phyloP scores from a whole-genome alignment of 768 basidiomycete species.

The Hygrophorus russula region DNA sequence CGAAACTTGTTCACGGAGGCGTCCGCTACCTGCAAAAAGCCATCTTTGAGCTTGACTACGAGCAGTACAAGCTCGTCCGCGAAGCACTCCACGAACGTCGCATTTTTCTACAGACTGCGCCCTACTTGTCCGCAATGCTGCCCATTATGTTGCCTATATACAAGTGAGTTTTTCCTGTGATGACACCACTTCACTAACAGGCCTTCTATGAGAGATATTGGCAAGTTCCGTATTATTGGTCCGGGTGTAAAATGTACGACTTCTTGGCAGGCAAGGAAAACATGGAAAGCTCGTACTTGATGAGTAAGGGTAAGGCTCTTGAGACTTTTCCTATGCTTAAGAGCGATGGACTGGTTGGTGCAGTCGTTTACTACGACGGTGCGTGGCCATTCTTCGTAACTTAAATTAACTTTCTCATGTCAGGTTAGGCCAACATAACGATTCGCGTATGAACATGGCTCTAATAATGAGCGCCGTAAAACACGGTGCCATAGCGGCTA shows the following conservation, averaged over 20 bases:
- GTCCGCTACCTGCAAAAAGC: conserved; percentile 98
- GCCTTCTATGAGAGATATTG: conserved; percentile 51
- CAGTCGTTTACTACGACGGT: conserved; percentile 97
- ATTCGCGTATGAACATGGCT: conserved; percentile 96
- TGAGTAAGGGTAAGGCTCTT: conserved; percentile 88
- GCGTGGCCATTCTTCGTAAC: conserved; percentile 30
- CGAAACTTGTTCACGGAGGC: conserved; percentile 96
- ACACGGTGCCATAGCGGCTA: conserved; percentile 77
- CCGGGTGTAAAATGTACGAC: conserved; percentile 95
- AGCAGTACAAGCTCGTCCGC: conserved; percentile 91
- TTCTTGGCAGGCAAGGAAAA: conserved; percentile 91
- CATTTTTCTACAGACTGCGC: conserved; percentile 93
- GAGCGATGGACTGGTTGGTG: conserved; percentile 81
- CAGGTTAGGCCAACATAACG: conserved; percentile 84
- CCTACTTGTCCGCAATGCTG: conserved; percentile 84
- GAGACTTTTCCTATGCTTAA: conserved; percentile 98
- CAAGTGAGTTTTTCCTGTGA: conserved; percentile 40
- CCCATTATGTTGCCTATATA: conserved; percentile 98
- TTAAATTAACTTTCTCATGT: conserved; percentile 1
- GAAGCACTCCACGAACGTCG: conserved; percentile 89
- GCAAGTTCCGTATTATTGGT: conserved; percentile 95
- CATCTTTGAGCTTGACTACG: conserved; percentile 89
- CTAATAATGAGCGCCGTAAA: conserved; percentile 91
- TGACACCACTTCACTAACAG: conserved; percentile 6
- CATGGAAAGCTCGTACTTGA: conserved; percentile 91